A percentile compares a stretch with the other conserved stretches of the same genome.
Evolutionary conservation across 2,329 filamentous ascomycete species (phyloP).

Genomic region (Fusarium nisikadoi): DNA sequence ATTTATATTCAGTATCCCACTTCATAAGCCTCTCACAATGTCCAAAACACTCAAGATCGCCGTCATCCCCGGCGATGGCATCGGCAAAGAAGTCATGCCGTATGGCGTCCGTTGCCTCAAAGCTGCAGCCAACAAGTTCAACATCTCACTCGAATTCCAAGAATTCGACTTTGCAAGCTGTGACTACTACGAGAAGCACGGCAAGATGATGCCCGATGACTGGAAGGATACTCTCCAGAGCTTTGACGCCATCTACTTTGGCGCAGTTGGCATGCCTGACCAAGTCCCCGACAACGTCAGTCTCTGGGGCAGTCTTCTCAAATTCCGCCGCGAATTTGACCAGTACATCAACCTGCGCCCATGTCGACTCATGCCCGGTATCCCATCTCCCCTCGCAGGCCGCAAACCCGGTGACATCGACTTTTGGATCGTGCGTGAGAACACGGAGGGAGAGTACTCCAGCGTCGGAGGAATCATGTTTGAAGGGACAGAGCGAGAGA

Average conservation of each 20-base stretch:
- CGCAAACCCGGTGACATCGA: slow-evolving; percentile 69
- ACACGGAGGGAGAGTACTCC: slow-evolving; percentile 75
- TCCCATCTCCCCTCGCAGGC: slow-evolving; percentile 64
- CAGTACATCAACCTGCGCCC: slow-evolving; percentile 77
- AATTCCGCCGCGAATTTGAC: slow-evolving; percentile 73
- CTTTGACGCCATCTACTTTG: slow-evolving; percentile 75
- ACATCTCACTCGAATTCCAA: slow-evolving; percentile 67
- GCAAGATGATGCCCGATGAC: slow-evolving; percentile 55
- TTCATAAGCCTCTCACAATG: slow-evolving; percentile 43
- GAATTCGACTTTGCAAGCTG: slow-evolving; percentile 75
- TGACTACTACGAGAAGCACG: slow-evolving; percentile 62
- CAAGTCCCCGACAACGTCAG: slow-evolving; percentile 73
- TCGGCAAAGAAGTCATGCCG: slow-evolving; percentile 74
- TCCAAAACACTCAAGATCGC: slow-evolving; percentile 59
- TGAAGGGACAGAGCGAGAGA: slow-evolving; percentile 67
- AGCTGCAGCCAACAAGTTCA: slow-evolving; percentile 58
- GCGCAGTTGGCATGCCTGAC: slow-evolving; percentile 68
- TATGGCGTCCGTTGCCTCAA: slow-evolving; percentile 71
- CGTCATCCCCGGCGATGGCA: slow-evolving; percentile 76
- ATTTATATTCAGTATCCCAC: rapidly evolving
- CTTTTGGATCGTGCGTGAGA: slow-evolving; percentile 75
- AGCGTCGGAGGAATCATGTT: slow-evolving; percentile 73
- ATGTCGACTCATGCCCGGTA: slow-evolving; percentile 69
- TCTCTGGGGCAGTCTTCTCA: slow-evolving; percentile 73
- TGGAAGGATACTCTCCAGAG: slow-evolving; percentile 64